These are phyloP conservation scores for Smallanthus sonchifolius DNA, from an alignment of 129 eudicot species.

Conservation along the genomic window DNA sequence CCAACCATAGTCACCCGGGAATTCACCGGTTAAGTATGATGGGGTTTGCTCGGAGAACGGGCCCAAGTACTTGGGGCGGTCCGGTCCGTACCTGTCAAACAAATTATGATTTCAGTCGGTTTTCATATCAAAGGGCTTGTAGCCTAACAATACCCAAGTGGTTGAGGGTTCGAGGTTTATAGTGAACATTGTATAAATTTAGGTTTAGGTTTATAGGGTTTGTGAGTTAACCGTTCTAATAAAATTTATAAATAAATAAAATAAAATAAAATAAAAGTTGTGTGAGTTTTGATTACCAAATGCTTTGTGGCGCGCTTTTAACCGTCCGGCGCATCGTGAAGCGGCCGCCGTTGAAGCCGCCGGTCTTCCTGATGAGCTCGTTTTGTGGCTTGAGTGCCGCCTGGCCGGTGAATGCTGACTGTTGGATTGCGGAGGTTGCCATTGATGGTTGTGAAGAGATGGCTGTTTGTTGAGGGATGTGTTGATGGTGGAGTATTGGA, in stretches of 20 bases:
- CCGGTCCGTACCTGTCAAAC: slow-evolving; percentile 59
- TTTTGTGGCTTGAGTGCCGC: slow-evolving; percentile 32
- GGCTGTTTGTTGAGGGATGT: slow-evolving; percentile 1
- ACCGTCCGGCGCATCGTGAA: slow-evolving; percentile 60
- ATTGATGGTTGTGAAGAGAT: slow-evolving; percentile 14
- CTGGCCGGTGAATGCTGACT: slow-evolving; percentile 44
- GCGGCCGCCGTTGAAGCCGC: slow-evolving; percentile 45
- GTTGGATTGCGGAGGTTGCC: slow-evolving; percentile 58
- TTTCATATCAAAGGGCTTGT: not conserved
- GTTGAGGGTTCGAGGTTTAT: too few relatives aligned
- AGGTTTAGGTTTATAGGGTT: too few relatives aligned
- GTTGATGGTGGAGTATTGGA: not conserved
- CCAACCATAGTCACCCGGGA: slow-evolving; percentile 83
- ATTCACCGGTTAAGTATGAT: slow-evolving; percentile 73
- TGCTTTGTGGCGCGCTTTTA: slow-evolving; percentile 58
- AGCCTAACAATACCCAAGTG: too few relatives aligned
- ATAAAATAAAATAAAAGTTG: not conserved
- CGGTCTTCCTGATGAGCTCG: slow-evolving; percentile 41
- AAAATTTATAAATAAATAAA: too few relatives aligned
- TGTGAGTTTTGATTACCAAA: slow-evolving; percentile 38
- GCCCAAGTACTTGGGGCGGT: slow-evolving; percentile 70
- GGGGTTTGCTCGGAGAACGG: slow-evolving; percentile 79
- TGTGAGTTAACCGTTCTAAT: too few relatives aligned
- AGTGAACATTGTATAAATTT: too few relatives aligned
- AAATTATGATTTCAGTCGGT: not conserved